Evolutionary conservation across 805 yeast species (phyloP).

Genomic region (Dipodascus geniculatus): DNA sequence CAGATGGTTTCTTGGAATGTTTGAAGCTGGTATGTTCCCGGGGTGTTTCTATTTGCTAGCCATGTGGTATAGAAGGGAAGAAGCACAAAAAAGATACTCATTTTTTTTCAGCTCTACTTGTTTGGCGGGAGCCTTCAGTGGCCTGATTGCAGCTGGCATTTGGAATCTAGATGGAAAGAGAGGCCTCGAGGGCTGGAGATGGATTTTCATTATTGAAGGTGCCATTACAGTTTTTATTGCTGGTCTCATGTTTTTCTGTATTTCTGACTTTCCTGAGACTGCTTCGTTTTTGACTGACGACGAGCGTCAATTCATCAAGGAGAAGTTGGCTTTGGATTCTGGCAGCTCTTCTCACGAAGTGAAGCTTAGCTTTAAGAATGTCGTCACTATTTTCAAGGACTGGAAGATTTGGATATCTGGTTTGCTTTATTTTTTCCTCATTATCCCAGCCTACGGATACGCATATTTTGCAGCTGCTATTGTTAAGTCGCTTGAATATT

Average conservation of each 20-base stretch:
- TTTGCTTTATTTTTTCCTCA: conserved; percentile 48
- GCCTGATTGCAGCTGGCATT: conserved; percentile 55
- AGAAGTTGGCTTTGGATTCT: conserved; percentile 47
- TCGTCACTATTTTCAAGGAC: conserved; percentile 43
- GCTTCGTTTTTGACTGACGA: conserved; percentile 40
- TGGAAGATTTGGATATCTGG: conserved; percentile 47
- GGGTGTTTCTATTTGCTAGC: conserved; percentile 61
- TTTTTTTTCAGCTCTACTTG: conserved; percentile 61
- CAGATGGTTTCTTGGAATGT: conserved; percentile 53
- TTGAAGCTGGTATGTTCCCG: conserved; percentile 66
- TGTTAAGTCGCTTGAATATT: conserved; percentile 47
- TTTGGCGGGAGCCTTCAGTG: conserved; percentile 71
- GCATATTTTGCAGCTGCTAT: conserved; percentile 65
- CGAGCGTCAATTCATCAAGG: conserved; percentile 44
- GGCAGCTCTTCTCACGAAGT: conserved; percentile 39
- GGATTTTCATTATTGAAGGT: conserved; percentile 45
- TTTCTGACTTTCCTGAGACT: conserved; percentile 66
- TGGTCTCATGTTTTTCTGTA: conserved; percentile 31
- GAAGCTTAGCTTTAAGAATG: conserved; percentile 36
- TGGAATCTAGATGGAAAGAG: conserved; percentile 37
- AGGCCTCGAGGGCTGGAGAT: conserved; percentile 41
- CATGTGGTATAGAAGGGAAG: conserved; percentile 51
- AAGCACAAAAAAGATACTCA: conserved; percentile 58
- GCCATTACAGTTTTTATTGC: conserved; percentile 27
- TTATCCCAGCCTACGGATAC: conserved; percentile 66